Base-by-base conservation (phyloP, 2,329 filamentous ascomycete genomes). In the Aspergillus sp. region DNA sequence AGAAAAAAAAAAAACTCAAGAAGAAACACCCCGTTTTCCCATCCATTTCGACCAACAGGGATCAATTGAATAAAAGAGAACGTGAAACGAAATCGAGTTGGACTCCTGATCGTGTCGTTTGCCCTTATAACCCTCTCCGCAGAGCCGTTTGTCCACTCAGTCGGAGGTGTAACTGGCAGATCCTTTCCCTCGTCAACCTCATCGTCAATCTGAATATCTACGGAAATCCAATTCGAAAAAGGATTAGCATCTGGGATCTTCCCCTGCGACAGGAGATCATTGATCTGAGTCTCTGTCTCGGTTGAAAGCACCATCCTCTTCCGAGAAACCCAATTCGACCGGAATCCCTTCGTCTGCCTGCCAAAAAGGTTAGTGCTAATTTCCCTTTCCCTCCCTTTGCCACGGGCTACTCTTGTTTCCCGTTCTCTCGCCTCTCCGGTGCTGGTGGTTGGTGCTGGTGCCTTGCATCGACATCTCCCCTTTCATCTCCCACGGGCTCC, bases 401-500 rank as follows among this genome's bases (percentile, higher is more conserved):
- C 60, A 54, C 49, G 49, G 49, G 41, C 48, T 20, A 23, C 12
- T 41, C 54, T 54, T 55, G 44, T 57, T 53, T 55, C 58, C 55
- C 53, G 57, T 57, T 59, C 55, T 57, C 47, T 53, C 46, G 38
- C 33, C 51, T 48, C 56, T 54, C 54, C 17, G n/a, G 13, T 15
- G n/a, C 41, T 22, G 17, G 17, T 30, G 9, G 53, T 48, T 39
- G 37, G 25, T 30, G 10, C 25, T 53, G 50, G 61, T 66, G 63
- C 64, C 64, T 67, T 67, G 64, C 64, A 66, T 66, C 53, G 38
- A 50, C 53, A 55, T 53, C 57, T 59, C 46, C 49, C 46, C 51
- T 55, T 57, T 49, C 43, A 33, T 37, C 61, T 62, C 25, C 25
- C 10, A 30, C 9, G 25, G 25, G 25, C 25, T 30, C 64, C 64